Evolutionary conservation across 2,329 filamentous ascomycete species (phyloP).

Genomic region (Allantophomopsis lycopodina): DNA sequence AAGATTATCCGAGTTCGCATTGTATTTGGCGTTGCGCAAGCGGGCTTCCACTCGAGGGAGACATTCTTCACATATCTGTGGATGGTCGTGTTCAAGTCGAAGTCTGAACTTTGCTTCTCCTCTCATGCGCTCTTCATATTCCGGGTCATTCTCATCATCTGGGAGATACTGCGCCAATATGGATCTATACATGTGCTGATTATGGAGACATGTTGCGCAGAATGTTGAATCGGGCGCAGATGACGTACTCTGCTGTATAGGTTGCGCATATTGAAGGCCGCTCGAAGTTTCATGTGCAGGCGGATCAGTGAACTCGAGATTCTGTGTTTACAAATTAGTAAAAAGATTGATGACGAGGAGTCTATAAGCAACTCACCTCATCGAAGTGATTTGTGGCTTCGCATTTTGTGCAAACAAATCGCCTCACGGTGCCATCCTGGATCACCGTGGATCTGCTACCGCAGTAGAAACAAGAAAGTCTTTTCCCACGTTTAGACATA

Average conservation of each 20-base stretch:
- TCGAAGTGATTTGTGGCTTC: conserved; percentile 85
- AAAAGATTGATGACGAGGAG: too few relatives aligned
- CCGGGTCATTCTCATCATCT: conserved; percentile 48
- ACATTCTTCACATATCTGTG: conserved; percentile 75
- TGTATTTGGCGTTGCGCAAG: conserved; percentile 61
- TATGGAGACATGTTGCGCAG: conserved; percentile 73
- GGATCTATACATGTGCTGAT: conserved; percentile 70
- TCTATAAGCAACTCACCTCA: conserved; percentile 38
- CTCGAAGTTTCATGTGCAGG: conserved; percentile 45
- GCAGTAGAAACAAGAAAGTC: conserved; percentile 72
- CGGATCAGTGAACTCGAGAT: conserved; percentile 82
- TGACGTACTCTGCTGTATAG: conserved; percentile 16
- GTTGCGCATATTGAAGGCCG: conserved; percentile 30
- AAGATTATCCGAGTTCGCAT: conserved; percentile 32
- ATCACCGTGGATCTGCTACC: conserved; percentile 41
- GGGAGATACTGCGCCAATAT: conserved; percentile 72
- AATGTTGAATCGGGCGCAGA: conserved; percentile 29
- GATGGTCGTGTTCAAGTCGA: conserved; percentile 70
- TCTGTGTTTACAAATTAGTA: conserved; percentile 28
- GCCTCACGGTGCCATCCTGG: conserved; percentile 41
- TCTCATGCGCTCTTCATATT: conserved; percentile 51
- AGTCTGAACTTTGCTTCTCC: conserved; percentile 57
- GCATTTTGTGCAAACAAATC: conserved; percentile 66
- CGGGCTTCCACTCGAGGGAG: conserved; percentile 58
- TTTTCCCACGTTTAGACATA: conserved; percentile 7